phyloP scores from a whole-genome alignment of 2,329 filamentous ascomycete species.

The Anthostomella pinea region DNA sequence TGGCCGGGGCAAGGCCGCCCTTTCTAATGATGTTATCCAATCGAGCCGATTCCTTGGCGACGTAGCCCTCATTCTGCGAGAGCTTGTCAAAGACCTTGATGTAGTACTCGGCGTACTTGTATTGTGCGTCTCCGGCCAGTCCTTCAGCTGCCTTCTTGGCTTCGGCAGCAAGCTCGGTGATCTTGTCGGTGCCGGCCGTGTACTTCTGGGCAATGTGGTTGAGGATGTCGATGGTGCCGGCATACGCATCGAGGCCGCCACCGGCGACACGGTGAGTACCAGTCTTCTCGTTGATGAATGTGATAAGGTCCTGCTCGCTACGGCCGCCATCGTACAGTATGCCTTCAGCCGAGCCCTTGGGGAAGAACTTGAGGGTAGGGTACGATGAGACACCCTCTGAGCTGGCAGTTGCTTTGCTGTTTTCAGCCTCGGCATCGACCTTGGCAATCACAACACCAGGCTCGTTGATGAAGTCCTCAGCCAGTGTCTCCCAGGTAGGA shows the following conservation, averaged over 20 bases:
- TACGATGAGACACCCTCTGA: conserved; percentile 80
- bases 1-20: conserved; percentile 78
- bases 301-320: conserved; percentile 70
- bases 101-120: conserved; percentile 92
- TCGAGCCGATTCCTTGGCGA: conserved; percentile 79
- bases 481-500: conserved; percentile 84
- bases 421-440: conserved; percentile 87
- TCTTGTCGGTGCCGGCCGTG: conserved; percentile 54
- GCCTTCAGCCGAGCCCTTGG: conserved; percentile 72
- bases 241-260: conserved; percentile 72
- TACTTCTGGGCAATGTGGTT: conserved; percentile 76
- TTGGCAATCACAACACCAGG: conserved; percentile 83
- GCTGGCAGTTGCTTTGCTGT: conserved; percentile 71
- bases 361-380: conserved; percentile 98
- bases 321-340: conserved; percentile 74
- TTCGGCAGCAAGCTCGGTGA: conserved; percentile 66
- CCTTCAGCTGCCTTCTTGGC: conserved; percentile 67
- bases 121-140: conserved; percentile 59
- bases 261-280: conserved; percentile 82
- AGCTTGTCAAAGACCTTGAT: conserved; percentile 87
- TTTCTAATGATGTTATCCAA: conserved; percentile 79
- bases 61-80: conserved; percentile 72
- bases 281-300: conserved; percentile 83
- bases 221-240: conserved; percentile 78
- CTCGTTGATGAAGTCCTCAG: conserved; percentile 76